A percentile compares a stretch with the other conserved stretches of the same genome.
Evolutionary conservation across 352 stramenopile genomes (phyloP).

Genomic region (Pythium brassicae): DNA sequence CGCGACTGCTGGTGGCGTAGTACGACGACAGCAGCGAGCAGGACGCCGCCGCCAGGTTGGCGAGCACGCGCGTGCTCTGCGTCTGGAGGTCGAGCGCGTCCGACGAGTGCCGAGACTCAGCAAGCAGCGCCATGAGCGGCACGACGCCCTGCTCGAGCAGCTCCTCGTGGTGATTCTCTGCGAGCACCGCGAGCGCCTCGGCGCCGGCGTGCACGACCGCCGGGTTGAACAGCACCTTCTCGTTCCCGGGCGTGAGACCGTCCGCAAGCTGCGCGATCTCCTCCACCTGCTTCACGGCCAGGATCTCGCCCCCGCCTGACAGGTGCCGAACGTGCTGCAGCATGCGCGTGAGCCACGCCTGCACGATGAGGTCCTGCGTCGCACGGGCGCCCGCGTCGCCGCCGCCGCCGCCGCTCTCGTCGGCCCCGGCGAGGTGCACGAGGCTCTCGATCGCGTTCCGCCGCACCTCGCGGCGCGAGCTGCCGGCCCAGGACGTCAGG

Average conservation of each 20-base stretch:
- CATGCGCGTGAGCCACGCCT: conserved; percentile 77
- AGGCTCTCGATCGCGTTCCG: conserved; percentile 64
- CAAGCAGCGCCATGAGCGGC: conserved; percentile 53
- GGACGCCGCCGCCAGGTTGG: conserved; percentile 62
- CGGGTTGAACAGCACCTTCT: conserved; percentile 63
- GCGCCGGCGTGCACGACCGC: conserved; percentile 66
- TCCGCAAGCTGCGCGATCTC: conserved; percentile 67
- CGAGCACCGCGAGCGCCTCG: conserved; percentile 63
- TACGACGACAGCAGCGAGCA: conserved; percentile 26
- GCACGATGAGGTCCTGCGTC: conserved; percentile 54
- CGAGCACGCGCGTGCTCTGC: conserved; percentile 71
- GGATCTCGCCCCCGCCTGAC: conserved; percentile 49
- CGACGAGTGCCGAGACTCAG: conserved; percentile 23
- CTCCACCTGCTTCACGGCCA: conserved; percentile 79
- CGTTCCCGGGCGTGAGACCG: conserved; percentile 72
- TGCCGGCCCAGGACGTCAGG: conserved; percentile 67
- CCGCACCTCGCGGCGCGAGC: conserved; percentile 42
- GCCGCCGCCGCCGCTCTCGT: not conserved
- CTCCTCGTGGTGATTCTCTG: conserved; percentile 57
- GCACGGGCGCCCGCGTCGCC: not conserved
- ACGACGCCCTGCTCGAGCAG: conserved; percentile 63
- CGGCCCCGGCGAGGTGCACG: conserved; percentile 51
- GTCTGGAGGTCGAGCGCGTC: conserved; percentile 33
- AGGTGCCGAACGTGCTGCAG: conserved; percentile 64
- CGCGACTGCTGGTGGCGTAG: not conserved